A percentile compares a stretch with the other conserved stretches of the same genome.
These are phyloP conservation scores for Curvularia spicifera DNA, from an alignment of 2,329 filamentous ascomycete species.

Conservation along the genomic window DNA sequence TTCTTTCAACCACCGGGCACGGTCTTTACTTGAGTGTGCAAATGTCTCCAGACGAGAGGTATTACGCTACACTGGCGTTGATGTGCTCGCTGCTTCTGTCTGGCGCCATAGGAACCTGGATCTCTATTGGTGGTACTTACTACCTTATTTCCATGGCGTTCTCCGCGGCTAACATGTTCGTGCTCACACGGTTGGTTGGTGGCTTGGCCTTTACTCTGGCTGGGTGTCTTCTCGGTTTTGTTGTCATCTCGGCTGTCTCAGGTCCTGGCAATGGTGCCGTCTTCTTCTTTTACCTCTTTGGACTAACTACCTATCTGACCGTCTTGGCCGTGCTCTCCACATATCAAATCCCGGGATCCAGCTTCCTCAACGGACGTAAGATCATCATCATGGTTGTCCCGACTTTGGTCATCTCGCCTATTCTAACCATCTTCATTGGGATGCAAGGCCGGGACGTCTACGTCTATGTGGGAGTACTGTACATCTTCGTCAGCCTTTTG, in stretches of 20 bases:
- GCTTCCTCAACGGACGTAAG: conserved; percentile 63
- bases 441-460: conserved; percentile 59
- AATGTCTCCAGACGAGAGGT: conserved; percentile 59
- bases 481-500: conserved; percentile 59
- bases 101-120: conserved; percentile 68
- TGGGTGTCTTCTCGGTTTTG: conserved; percentile 59
- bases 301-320: conserved; percentile 65
- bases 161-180: conserved; percentile 62
- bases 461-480: conserved; percentile 64
- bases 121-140: conserved; percentile 67
- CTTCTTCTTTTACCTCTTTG: conserved; percentile 66
- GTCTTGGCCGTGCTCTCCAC: conserved; percentile 58
- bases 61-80: conserved; percentile 63
- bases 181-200: conserved; percentile 60
- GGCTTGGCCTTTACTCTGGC: conserved; percentile 60
- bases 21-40: conserved; percentile 66
- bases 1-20: conserved; percentile 65
- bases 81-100: conserved; percentile 66
- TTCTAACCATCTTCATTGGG: conserved; percentile 61
- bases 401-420: conserved; percentile 62
- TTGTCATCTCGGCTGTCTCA: conserved; percentile 57
- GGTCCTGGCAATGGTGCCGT: conserved; percentile 58
- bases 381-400: conserved; percentile 63
- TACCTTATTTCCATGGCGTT: conserved; percentile 66
- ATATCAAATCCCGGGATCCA: conserved; percentile 59